Conservation (phyloP, 2,329 filamentous ascomycete genomes). For the Ophiostoma himal-ulmi region DNA sequence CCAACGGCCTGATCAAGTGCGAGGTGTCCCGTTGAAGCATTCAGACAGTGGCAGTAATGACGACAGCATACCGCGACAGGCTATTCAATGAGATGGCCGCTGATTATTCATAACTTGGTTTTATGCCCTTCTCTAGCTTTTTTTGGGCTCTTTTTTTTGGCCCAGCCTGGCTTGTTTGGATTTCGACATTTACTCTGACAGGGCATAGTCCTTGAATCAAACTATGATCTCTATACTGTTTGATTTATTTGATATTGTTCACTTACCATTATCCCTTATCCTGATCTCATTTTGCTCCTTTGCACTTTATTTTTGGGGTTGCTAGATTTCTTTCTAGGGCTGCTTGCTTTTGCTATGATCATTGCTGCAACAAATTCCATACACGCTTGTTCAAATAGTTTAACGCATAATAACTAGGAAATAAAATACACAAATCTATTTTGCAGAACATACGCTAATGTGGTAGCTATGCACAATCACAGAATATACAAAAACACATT, state of each 20-base stretch:
- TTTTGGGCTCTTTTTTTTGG: neutral
- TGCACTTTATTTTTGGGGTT: neutral
- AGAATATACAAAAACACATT: neutral
- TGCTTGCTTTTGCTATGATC: neutral
- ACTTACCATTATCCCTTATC: neutral
- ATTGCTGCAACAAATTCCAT: too few species aligned
- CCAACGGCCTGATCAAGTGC: constrained; percentile 94
- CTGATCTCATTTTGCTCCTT: too few species aligned
- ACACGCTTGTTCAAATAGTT: neutral
- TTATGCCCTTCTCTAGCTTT: neutral
- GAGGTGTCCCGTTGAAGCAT: constrained; percentile 59
- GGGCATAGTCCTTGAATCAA: neutral
- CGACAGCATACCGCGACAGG: neutral
- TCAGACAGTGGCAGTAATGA: neutral
- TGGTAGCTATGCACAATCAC: neutral
- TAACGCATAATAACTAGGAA: neutral
- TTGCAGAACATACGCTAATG: neutral
- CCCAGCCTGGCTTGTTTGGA: neutral
- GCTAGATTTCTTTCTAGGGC: neutral
- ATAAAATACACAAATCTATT: neutral
- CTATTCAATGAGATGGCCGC: neutral
- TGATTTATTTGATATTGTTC: neutral
- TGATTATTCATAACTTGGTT: neutral
- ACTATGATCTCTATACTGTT: neutral
- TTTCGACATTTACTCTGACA: neutral